These are phyloP conservation scores for Neurospora discreta DNA, from an alignment of 495 filamentous ascomycete species.

Conservation along the genomic window DNA sequence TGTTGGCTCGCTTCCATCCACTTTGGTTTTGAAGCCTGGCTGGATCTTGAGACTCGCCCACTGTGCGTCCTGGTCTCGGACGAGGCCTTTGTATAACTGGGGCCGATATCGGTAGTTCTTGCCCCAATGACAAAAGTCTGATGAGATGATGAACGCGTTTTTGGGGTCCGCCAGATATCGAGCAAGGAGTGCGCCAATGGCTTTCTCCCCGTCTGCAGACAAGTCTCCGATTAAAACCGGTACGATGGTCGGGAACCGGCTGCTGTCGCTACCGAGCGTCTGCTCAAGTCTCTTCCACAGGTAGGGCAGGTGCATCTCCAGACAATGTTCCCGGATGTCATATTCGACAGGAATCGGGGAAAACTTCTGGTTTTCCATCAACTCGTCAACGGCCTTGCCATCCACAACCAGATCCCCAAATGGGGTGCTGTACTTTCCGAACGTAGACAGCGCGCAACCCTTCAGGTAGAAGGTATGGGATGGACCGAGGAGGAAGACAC, in stretches of 20 bases:
- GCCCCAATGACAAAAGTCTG: slow-evolving; percentile 98
- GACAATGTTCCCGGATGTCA: slow-evolving; percentile 85
- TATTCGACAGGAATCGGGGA: slow-evolving; percentile 55
- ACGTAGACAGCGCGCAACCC: slow-evolving; percentile 65
- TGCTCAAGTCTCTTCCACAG: slow-evolving; percentile 71
- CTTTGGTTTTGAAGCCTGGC: slow-evolving; percentile 31
- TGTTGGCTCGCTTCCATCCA: slow-evolving; percentile 2
- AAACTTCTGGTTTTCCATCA: slow-evolving; percentile 55
- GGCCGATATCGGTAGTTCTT: slow-evolving; percentile 66
- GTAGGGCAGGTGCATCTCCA: slow-evolving; percentile 95
- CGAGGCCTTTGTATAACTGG: slow-evolving; percentile 9
- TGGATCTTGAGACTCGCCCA: slow-evolving; percentile 48
- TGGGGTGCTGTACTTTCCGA: slow-evolving; percentile 71
- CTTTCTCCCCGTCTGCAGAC: slow-evolving; percentile 49
- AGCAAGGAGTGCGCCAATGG: slow-evolving; percentile 60
- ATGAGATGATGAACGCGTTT: slow-evolving; percentile 78
- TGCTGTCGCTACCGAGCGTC: slow-evolving; percentile 32
- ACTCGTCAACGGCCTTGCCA: slow-evolving; percentile 47
- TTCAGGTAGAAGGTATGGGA: slow-evolving; percentile 80
- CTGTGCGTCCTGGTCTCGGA: slow-evolving; percentile 12
- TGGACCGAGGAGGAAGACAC: slow-evolving; percentile 88
- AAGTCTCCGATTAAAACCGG: slow-evolving; percentile 86
- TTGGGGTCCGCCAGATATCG: slow-evolving; percentile 66
- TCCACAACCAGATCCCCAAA: slow-evolving; percentile 74
- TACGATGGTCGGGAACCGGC: slow-evolving; percentile 59